Percentiles rank a stretch among this genome's conserved stretches.
Conservation (phyloP, 208 protist genomes). For the Trypanosoma scelopori region DNA sequence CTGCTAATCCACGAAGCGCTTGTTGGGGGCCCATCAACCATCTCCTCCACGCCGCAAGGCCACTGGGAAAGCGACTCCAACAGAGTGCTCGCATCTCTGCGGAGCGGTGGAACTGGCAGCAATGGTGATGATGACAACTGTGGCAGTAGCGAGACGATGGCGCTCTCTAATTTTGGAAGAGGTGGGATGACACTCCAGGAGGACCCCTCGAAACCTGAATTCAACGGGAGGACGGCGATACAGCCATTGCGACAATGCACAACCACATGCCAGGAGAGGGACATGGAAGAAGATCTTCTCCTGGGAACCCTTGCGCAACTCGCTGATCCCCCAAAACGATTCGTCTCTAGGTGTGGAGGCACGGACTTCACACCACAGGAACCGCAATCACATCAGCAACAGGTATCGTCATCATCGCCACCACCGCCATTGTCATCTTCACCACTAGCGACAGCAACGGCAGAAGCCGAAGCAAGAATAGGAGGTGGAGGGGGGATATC, state of each 20-base stretch:
- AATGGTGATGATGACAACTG: neutral
- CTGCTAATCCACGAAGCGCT: conserved; percentile 14
- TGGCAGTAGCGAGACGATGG: neutral
- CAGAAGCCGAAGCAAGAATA: neutral
- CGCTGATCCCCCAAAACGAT: neutral
- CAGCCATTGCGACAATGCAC: neutral
- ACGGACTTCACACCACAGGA: neutral
- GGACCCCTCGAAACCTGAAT: neutral
- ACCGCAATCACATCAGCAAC: neutral
- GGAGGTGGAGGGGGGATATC: too few relatives aligned
- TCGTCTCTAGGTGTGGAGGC: neutral
- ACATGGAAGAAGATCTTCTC: neutral
- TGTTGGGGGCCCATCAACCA: neutral
- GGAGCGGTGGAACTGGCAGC: neutral
- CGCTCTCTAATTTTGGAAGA: neutral
- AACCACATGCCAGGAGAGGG: neutral
- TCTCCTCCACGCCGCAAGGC: neutral
- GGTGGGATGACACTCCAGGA: neutral
- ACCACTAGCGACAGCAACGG: neutral
- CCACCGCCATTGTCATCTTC: neutral
- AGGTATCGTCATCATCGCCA: too few relatives aligned
- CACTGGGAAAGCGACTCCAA: neutral
- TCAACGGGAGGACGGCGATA: neutral
- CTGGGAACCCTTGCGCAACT: conserved; percentile 4
- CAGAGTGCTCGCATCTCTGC: neutral